Conservation (phyloP, 345 rosid genomes). For the Acer yangbiense region DNA sequence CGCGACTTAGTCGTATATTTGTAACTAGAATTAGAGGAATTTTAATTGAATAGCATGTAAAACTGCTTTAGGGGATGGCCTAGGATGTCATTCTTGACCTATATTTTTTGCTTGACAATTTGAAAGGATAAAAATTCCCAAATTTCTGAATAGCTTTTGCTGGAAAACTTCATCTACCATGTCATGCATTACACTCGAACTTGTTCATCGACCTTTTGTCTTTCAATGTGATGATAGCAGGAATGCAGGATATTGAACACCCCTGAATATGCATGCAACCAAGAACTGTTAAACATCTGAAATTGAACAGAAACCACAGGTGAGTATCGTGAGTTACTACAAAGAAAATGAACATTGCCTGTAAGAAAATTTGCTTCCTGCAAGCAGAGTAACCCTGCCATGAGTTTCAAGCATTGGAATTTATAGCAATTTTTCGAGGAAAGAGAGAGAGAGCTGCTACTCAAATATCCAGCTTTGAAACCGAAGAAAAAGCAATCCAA, state of each 20-base stretch:
- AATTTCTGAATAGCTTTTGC: neutral
- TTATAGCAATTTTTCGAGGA: too few relatives aligned
- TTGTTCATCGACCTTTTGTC: neutral
- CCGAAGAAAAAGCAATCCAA: neutral
- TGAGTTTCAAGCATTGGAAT: too few relatives aligned
- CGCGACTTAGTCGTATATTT: neutral
- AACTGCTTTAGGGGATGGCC: neutral
- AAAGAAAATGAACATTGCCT: neutral
- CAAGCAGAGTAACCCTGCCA: too few relatives aligned
- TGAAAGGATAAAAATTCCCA: neutral
- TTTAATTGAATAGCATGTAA: neutral
- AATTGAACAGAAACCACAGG: neutral
- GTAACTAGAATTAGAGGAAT: slow-evolving; percentile 1
- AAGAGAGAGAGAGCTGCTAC: neutral
- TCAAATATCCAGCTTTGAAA: neutral
- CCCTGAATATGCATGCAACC: too few relatives aligned
- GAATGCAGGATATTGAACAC: neutral
- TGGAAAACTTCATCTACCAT: neutral
- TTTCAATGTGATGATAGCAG: neutral
- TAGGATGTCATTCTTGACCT: slow-evolving; percentile 5
- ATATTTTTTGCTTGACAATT: neutral
- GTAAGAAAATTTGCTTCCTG: neutral
- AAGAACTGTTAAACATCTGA: too few relatives aligned
- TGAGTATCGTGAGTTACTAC: neutral
- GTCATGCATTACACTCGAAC: neutral